These are phyloP conservation scores for Trichophyton simii DNA, from an alignment of 2,329 filamentous ascomycete genomes.

Conservation along the genomic window DNA sequence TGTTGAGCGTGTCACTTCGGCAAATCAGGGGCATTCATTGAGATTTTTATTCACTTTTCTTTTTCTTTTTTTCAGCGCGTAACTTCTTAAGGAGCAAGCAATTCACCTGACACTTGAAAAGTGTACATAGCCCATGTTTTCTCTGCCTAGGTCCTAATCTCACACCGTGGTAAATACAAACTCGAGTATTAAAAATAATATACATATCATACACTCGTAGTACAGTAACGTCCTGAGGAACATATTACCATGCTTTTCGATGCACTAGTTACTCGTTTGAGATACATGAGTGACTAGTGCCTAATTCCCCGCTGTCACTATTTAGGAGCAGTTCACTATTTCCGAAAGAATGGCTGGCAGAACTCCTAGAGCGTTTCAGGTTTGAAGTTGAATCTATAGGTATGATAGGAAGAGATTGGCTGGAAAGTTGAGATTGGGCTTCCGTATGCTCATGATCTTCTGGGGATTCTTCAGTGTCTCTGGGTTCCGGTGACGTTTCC, in stretches of 20 bases:
- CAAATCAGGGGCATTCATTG: not conserved
- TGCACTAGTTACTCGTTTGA: not conserved
- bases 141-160: too few species aligned
- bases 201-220: too few species aligned
- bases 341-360: not conserved
- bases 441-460: constrained; percentile 1
- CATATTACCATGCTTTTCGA: not conserved
- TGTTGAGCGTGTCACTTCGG: not conserved
- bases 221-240: not conserved
- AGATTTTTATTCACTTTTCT: not conserved
- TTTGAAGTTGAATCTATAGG: not conserved
- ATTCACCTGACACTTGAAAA: too few species aligned
- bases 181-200: not conserved
- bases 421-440: not conserved
- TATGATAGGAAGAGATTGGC: not conserved
- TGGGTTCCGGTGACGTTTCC: constrained; percentile 12
- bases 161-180: not conserved
- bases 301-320: not conserved
- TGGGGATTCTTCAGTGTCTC: not conserved
- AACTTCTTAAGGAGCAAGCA: too few species aligned
- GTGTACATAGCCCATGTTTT: too few species aligned
- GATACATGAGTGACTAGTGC: not conserved
- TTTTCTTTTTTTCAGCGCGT: too few species aligned
- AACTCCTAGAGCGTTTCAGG: not conserved
- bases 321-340: not conserved